Conservation (phyloP, 768 basidiomycete genomes). For the Cystobasidium ongulense region DNA sequence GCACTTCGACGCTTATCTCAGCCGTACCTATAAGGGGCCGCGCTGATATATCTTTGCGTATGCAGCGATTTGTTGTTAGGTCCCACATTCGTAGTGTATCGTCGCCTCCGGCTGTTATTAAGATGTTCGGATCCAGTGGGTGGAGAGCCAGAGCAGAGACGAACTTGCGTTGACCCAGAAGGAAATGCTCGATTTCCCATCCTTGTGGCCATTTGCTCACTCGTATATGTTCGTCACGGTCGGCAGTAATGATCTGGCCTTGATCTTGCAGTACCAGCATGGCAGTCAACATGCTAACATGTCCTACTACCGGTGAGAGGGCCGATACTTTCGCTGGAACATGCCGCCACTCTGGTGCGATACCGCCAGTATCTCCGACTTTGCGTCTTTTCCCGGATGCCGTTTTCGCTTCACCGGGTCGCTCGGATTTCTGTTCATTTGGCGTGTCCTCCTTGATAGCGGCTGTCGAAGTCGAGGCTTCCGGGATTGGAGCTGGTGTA, state of each 20-base stretch:
- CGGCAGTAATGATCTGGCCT: slow-evolving; percentile 68
- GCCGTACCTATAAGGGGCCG: neutral
- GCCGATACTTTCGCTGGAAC: slow-evolving; percentile 16
- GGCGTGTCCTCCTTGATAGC: neutral
- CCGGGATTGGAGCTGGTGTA: slow-evolving; percentile 27
- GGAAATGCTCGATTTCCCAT: slow-evolving; percentile 74
- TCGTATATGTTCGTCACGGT: slow-evolving; percentile 91
- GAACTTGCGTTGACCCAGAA: slow-evolving; percentile 70
- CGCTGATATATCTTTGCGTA: slow-evolving; percentile 29
- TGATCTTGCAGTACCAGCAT: slow-evolving; percentile 56
- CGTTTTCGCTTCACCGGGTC: neutral
- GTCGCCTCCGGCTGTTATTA: slow-evolving; percentile 88
- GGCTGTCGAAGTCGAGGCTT: slow-evolving; percentile 6
- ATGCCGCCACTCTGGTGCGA: slow-evolving; percentile 56
- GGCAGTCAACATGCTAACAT: slow-evolving; percentile 75
- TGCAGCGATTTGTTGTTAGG: slow-evolving; percentile 51
- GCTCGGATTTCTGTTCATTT: neutral
- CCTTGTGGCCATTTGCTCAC: slow-evolving; percentile 83
- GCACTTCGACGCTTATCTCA: slow-evolving; percentile 9
- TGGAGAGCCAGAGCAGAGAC: slow-evolving; percentile 36
- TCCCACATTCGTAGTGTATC: slow-evolving; percentile 67
- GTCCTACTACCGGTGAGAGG: slow-evolving; percentile 61
- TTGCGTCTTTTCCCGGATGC: neutral
- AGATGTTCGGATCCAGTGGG: slow-evolving; percentile 33
- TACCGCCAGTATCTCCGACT: slow-evolving; percentile 42